Evolutionary conservation across 2,329 filamentous ascomycete species (phyloP), one percentile per base, ranked within the genome.

Genomic region (Aaosphaeria pasadenensis): DNA sequence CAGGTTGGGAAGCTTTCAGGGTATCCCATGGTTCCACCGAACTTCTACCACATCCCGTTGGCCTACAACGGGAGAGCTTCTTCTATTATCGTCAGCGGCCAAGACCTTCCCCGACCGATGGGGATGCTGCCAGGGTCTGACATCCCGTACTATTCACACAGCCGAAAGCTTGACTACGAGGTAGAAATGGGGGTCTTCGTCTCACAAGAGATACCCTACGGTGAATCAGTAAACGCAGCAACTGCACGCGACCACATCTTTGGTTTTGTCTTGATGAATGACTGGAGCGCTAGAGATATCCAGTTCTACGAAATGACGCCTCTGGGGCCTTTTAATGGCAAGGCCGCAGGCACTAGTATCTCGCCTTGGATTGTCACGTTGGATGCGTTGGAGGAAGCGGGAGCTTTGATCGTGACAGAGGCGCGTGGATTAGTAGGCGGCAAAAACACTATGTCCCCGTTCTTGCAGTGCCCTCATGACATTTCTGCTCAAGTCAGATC

Each of bases 221-320:
- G 74, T 5, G 49, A 67, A 5, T 58, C 58, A 1, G 60, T 76
- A 44, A 53, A 66, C 6, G 68, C 73, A 33, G 52, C 54, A 6
- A 51, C 71, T 5, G 71, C 71, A 1, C 56, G 62, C 7, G 73
- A 81, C 0, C 77, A 83, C 51, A 79, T 84, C 11, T 84, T 84
- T 60, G 81, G 81, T 0, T 71, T 82, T 30, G 76, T 81, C 0
- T 62, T 84, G 42, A 53, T 84, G n/a, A 84, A 84, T 54, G 80
- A 84, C 52, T 84, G 81, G 81, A 77, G 36, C n/a, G 77, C 79
- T 11, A 72, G 80, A 11, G 81, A 84, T 57, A 79, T 84, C 29
- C 81, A 84, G 60, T 71, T 63, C 0, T 71, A 79, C 28, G 82
- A 84, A 56, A 83, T 83, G 79, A 66, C 65, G 3, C 80, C 80